Evolutionary conservation across 2,329 filamentous ascomycete genomes (phyloP).

Genomic region (Claviceps lovelessii): DNA sequence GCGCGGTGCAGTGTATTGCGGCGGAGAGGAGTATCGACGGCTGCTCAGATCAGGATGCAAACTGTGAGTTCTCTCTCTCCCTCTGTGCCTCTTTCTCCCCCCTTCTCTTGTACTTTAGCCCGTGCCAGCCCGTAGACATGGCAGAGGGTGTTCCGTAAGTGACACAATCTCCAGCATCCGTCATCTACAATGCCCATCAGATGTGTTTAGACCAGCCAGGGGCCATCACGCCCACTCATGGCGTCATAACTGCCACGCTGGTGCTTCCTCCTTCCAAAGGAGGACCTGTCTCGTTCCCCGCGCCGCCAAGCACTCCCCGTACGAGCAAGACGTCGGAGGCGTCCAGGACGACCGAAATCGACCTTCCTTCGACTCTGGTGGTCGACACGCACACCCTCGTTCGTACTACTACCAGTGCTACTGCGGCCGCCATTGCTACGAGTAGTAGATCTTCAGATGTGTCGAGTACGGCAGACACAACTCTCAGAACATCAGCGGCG

Average conservation of each 20-base stretch:
- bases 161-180: conserved; percentile 20
- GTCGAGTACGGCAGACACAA: background rate
- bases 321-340: background rate
- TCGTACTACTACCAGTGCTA: background rate
- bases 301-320: conserved; percentile 4
- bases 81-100: background rate
- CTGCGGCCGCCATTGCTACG: background rate
- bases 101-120: background rate
- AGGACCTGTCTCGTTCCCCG: conserved; percentile 16
- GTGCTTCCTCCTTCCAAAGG: conserved; percentile 19
- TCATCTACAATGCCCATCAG: conserved; percentile 35
- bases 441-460: background rate
- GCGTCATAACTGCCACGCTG: conserved; percentile 43
- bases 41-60: conserved; percentile 34
- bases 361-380: conserved; percentile 2
- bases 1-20: conserved; percentile 50
- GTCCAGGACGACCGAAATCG: background rate
- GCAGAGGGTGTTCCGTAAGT: background rate
- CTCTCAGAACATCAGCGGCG: background rate
- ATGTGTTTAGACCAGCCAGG: conserved; percentile 41
- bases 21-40: conserved; percentile 33
- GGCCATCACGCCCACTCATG: conserved; percentile 43
- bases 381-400: conserved; percentile 4
- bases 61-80: conserved; percentile 14
- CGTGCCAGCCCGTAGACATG: too few species aligned